Percentiles rank a stretch among this genome's conserved stretches.
Conservation (phyloP, 2,329 filamentous ascomycete genomes). For the Sclerotinia nivalis region DNA sequence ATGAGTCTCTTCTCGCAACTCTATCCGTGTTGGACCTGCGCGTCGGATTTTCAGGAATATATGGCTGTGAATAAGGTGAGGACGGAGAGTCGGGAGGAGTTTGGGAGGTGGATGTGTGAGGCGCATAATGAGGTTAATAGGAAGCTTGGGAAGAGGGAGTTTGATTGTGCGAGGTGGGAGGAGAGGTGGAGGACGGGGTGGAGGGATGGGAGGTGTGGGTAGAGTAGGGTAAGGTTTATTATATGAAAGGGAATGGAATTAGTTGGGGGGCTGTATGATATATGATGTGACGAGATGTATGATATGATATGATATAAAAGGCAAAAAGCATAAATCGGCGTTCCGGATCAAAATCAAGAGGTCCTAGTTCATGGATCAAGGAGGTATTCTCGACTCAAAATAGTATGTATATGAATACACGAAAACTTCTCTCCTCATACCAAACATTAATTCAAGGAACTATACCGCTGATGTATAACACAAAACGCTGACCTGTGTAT, state of each 20-base stretch:
- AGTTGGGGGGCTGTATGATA: background rate
- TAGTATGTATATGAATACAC: background rate
- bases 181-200: slow-evolving; percentile 94
- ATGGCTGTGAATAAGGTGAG: slow-evolving; percentile 62
- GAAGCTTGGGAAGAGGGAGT: slow-evolving; percentile 86
- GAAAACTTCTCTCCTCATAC: background rate
- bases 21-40: slow-evolving; percentile 96
- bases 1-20: slow-evolving; percentile 78
- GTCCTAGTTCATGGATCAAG: background rate
- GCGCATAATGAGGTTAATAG: slow-evolving; percentile 85
- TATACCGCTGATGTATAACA: background rate
- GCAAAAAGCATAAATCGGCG: slow-evolving; percentile 1
- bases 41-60: slow-evolving; percentile 85
- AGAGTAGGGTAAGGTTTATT: slow-evolving; percentile 35
- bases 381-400: slow-evolving; percentile 1
- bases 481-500: background rate
- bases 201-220: slow-evolving; percentile 67
- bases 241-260: background rate
- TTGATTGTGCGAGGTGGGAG: slow-evolving; percentile 89
- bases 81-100: slow-evolving; percentile 62
- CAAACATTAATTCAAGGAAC: background rate
- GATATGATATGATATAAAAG: background rate
- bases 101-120: slow-evolving; percentile 80
- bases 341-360: background rate
- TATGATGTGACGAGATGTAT: background rate